phyloP scores from a whole-genome alignment of 2,329 filamentous ascomycete species.

The Pezicula rhizophila region DNA sequence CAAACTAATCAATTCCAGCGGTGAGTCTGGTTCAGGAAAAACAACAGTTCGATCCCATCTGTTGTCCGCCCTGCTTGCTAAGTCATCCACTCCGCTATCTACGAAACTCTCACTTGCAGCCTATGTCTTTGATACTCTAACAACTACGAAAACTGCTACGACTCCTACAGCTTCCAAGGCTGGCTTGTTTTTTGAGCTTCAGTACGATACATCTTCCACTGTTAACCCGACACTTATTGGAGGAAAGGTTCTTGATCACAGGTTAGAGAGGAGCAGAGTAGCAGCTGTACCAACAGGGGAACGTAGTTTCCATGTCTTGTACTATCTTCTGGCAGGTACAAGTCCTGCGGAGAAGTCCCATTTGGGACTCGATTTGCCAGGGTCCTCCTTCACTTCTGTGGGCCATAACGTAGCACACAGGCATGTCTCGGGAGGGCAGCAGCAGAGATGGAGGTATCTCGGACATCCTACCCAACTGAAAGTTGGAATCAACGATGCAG shows the following conservation, averaged over 20 bases:
- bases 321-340: slow-evolving; percentile 90
- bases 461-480: slow-evolving; percentile 96
- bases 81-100: slow-evolving; percentile 87
- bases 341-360: slow-evolving; percentile 86
- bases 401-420: slow-evolving; percentile 42
- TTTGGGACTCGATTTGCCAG: slow-evolving; percentile 49
- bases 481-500: slow-evolving; percentile 90
- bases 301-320: slow-evolving; percentile 91
- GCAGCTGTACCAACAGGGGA: slow-evolving; percentile 91
- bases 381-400: slow-evolving; percentile 39
- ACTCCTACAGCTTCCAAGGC: slow-evolving; percentile 94
- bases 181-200: slow-evolving; percentile 89
- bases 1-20: slow-evolving; percentile 45
- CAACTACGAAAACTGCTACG: slow-evolving; percentile 93
- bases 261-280: slow-evolving; percentile 86
- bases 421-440: slow-evolving; percentile 36
- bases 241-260: slow-evolving; percentile 89
- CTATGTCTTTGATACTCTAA: slow-evolving; percentile 93
- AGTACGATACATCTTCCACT: slow-evolving; percentile 86
- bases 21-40: slow-evolving; percentile 94
- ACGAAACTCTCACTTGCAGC: slow-evolving; percentile 88
- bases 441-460: slow-evolving; percentile 90
- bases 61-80: slow-evolving; percentile 76
- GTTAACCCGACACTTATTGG: slow-evolving; percentile 84
- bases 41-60: slow-evolving; percentile 89